phyloP scores from a whole-genome alignment of 768 basidiomycete species.

The Pulveroboletus sp. region DNA sequence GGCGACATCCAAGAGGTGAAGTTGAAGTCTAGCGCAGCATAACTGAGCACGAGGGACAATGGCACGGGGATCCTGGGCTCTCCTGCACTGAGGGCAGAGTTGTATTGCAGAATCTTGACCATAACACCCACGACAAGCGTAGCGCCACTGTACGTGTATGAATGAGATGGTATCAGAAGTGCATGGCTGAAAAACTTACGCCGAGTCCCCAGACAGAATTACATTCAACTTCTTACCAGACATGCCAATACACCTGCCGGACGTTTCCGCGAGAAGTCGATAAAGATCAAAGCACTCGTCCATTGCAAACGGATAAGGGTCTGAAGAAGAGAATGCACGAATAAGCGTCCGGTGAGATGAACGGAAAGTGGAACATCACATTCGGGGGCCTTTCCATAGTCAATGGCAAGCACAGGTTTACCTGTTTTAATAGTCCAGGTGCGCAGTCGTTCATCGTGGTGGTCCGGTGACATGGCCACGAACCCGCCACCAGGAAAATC shows the following conservation, averaged over 20 bases:
- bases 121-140: slow-evolving; percentile 82
- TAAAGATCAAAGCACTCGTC: slow-evolving; percentile 95
- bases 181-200: slow-evolving; percentile 52
- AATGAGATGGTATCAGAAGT: slow-evolving; percentile 1
- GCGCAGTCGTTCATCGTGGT: slow-evolving; percentile 91
- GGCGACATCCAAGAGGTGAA: slow-evolving; percentile 97
- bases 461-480: slow-evolving; percentile 91
- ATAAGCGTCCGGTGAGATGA: slow-evolving; percentile 1
- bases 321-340: slow-evolving; percentile 35
- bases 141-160: slow-evolving; percentile 60
- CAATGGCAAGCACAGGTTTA: slow-evolving; percentile 77
- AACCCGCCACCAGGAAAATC: slow-evolving; percentile 97
- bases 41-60: slow-evolving; percentile 79
- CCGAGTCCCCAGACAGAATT: slow-evolving; percentile 91
- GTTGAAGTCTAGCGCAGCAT: slow-evolving; percentile 94
- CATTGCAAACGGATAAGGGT: slow-evolving; percentile 95
- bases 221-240: slow-evolving; percentile 74
- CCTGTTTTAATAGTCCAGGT: slow-evolving; percentile 79
- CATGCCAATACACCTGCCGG: slow-evolving; percentile 81
- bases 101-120: slow-evolving; percentile 76
- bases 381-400: slow-evolving; percentile 97
- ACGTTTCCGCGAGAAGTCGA: slow-evolving; percentile 71
- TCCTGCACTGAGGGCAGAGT: slow-evolving; percentile 24
- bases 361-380: slow-evolving; percentile 45
- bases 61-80: slow-evolving; percentile 60